Conservation (phyloP, 129 eudicot genomes). For the Heracleum sosnowskyi region DNA sequence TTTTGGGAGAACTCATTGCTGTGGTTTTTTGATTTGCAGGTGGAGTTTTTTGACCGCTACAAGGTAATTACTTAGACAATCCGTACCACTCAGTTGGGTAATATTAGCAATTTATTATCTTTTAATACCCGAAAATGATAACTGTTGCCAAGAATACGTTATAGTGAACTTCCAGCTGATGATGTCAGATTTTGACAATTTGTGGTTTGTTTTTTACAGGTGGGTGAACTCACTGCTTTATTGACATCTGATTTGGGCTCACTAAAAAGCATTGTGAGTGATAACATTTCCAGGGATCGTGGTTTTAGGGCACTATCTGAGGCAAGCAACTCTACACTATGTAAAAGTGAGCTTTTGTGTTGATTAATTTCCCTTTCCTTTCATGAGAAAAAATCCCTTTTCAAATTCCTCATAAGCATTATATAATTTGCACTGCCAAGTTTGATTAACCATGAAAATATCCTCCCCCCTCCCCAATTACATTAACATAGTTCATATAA, state of each 20-base stretch:
- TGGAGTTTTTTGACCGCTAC: conserved; percentile 91
- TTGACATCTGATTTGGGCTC: conserved; percentile 96
- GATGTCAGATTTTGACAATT: background rate
- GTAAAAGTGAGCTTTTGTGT: conserved; percentile 75
- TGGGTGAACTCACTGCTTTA: conserved; percentile 90
- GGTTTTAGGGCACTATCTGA: conserved; percentile 98
- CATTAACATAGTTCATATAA: background rate
- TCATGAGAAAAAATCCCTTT: conserved; percentile 21
- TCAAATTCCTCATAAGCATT: background rate
- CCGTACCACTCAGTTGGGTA: background rate
- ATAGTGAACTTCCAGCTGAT: background rate
- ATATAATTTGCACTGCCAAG: conserved; percentile 5
- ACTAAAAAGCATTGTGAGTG: conserved; percentile 74
- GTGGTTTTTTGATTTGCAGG: conserved; percentile 36
- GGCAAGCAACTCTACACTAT: conserved; percentile 98
- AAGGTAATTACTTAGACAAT: conserved; percentile 42
- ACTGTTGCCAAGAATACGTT: background rate
- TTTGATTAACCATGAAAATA: background rate
- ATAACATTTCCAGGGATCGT: conserved; percentile 88
- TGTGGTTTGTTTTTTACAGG: conserved; percentile 38
- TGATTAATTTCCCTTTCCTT: conserved; percentile 25
- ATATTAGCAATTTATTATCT: too few species aligned
- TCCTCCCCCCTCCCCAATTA: background rate
- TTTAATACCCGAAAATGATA: background rate
- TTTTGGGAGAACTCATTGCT: background rate